phyloP scores from a whole-genome alignment of 1,139 yeast species.

The Yamadazyma spencermartinsiae region DNA sequence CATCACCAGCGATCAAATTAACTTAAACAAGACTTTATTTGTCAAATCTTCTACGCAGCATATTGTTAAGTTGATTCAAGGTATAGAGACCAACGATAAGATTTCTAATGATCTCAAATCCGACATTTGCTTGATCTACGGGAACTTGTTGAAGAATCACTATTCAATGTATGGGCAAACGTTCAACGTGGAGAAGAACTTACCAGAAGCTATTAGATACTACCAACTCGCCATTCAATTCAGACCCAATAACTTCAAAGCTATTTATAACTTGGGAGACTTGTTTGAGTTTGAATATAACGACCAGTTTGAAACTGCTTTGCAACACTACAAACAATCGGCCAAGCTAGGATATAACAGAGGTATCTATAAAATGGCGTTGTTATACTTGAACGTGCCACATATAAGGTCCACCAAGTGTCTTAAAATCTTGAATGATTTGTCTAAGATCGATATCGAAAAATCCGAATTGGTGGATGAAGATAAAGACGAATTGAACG shows the following conservation, averaged over 20 bases:
- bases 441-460: conserved; percentile 37
- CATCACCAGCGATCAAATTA: conserved; percentile 31
- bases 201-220: conserved; percentile 31
- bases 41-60: conserved; percentile 44
- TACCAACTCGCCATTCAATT: conserved; percentile 35
- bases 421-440: conserved; percentile 38
- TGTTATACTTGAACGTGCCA: conserved; percentile 39
- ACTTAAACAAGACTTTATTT: conserved; percentile 36
- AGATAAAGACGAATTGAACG: conserved; percentile 44
- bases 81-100: conserved; percentile 26
- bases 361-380: conserved; percentile 45
- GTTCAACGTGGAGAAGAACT: conserved; percentile 35
- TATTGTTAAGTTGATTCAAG: conserved; percentile 38
- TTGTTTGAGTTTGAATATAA: conserved; percentile 37
- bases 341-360: conserved; percentile 46
- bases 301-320: conserved; percentile 33
- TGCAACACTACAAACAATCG: conserved; percentile 37
- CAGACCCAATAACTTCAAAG: conserved; percentile 35
- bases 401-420: conserved; percentile 36
- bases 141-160: conserved; percentile 41
- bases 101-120: conserved; percentile 25
- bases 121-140: conserved; percentile 39
- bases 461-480: conserved; percentile 39
- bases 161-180: conserved; percentile 37
- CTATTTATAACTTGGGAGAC: conserved; percentile 44